These are phyloP conservation scores for Eimeria brunetti DNA, from an alignment of 169 alveolate genomes.

Conservation along the genomic window DNA sequence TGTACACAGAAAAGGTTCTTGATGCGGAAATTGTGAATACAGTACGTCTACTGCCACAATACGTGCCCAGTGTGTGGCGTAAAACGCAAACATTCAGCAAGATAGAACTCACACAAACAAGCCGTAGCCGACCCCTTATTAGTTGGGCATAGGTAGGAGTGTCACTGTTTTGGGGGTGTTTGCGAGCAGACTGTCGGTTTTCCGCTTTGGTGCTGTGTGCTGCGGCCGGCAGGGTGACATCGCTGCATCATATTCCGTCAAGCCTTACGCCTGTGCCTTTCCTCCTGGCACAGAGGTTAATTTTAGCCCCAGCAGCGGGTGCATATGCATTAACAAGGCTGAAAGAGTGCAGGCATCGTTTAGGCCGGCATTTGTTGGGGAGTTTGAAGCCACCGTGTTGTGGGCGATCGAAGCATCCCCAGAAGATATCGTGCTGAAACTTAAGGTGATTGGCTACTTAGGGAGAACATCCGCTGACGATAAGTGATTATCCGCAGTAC, in stretches of 20 bases:
- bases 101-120: background rate
- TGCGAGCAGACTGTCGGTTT: background rate
- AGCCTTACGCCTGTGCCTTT: constrained; percentile 84
- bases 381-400: constrained; percentile 93
- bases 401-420: constrained; percentile 94
- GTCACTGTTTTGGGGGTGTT: background rate
- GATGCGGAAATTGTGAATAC: constrained; percentile 71
- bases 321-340: constrained; percentile 91
- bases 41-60: background rate
- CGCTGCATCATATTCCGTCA: constrained; percentile 74
- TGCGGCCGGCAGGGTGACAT: constrained; percentile 71
- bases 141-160: background rate
- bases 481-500: background rate
- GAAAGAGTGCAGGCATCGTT: constrained; percentile 88
- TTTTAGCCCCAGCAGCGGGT: constrained; percentile 89
- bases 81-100: background rate
- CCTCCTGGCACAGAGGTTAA: constrained; percentile 92
- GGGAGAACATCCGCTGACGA: background rate
- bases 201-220: background rate
- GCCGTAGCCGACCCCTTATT: background rate
- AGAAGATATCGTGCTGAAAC: constrained; percentile 2
- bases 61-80: background rate
- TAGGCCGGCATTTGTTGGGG: constrained; percentile 94
- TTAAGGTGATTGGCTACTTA: constrained; percentile 39
- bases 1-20: constrained; percentile 53